Percentiles rank a stretch among this genome's conserved stretches.
Conservation (phyloP, 2,329 filamentous ascomycete genomes). For the Pseudogymnoascus sp. region DNA sequence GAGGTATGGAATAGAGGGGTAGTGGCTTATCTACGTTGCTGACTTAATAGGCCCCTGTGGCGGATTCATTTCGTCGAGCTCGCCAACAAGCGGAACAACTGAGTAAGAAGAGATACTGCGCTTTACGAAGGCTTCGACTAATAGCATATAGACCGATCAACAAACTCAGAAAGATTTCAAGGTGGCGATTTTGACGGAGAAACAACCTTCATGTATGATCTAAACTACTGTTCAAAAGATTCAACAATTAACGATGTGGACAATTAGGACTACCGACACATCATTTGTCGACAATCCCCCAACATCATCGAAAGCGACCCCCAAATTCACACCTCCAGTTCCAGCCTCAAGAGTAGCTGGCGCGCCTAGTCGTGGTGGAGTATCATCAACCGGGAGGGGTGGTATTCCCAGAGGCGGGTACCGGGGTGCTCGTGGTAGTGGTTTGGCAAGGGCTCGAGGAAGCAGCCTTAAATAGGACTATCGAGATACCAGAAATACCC, state of each 20-base stretch:
- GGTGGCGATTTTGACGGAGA: constrained; percentile 50
- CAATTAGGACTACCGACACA: constrained; percentile 73
- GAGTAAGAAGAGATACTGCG: constrained; percentile 27
- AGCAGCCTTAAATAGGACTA: constrained; percentile 22
- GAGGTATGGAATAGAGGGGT: constrained; percentile 51
- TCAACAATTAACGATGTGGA: background rate
- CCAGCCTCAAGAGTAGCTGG: constrained; percentile 24
- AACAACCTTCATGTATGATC: constrained; percentile 72
- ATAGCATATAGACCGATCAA: constrained; percentile 21
- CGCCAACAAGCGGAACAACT: constrained; percentile 49
- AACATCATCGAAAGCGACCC: constrained; percentile 43
- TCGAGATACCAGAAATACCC: constrained; percentile 2
- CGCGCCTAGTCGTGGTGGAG: constrained; percentile 19
- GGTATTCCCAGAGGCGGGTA: background rate
- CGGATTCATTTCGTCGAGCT: constrained; percentile 71
- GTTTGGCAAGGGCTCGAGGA: constrained; percentile 17
- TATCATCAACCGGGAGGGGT: constrained; percentile 22
- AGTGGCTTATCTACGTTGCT: background rate
- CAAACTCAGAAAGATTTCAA: constrained; percentile 31
- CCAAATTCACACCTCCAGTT: constrained; percentile 32
- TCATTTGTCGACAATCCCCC: constrained; percentile 82
- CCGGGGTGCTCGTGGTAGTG: constrained; percentile 16
- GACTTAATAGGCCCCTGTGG: constrained; percentile 60
- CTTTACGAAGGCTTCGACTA: constrained; percentile 8
- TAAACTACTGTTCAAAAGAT: constrained; percentile 7